Conservation (phyloP, 2,329 filamentous ascomycete species). For the Microcyclosporella mali region DNA sequence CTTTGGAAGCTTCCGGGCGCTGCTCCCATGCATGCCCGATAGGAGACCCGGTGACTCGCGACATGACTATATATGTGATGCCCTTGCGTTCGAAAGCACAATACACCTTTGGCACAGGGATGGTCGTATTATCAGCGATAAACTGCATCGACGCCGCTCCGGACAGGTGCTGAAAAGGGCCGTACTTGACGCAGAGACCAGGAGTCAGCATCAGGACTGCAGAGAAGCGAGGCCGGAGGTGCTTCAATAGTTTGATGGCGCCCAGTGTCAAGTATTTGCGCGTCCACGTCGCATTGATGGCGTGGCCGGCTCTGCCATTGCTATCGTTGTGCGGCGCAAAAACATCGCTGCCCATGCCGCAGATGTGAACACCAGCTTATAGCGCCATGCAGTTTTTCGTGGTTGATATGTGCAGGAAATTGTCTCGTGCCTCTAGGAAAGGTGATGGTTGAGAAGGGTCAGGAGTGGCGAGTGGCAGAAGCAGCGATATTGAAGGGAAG, state of each 20-base stretch:
- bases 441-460: too few species aligned
- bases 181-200: conserved; percentile 6
- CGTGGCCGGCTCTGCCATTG: too few species aligned
- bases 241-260: conserved; percentile 4
- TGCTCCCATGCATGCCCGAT: conserved; percentile 2
- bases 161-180: conserved; percentile 3
- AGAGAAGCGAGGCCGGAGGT: neutral
- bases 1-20: conserved; percentile 1
- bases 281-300: conserved; percentile 2
- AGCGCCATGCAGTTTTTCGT: too few species aligned
- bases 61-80: conserved; percentile 9
- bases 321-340: too few species aligned
- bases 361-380: too few species aligned
- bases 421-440: too few species aligned
- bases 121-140: conserved; percentile 8
- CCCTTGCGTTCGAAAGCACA: conserved; percentile 7
- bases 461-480: too few species aligned
- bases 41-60: conserved; percentile 1
- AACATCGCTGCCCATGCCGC: too few species aligned
- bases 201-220: neutral
- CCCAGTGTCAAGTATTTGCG: neutral
- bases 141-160: conserved; percentile 8
- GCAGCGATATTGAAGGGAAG: too few species aligned
- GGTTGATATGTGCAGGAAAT: too few species aligned
- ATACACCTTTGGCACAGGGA: conserved; percentile 10